Evolutionary conservation across 768 basidiomycete genomes (phyloP), one percentile per base, ranked within the genome.

Genomic region (Calocera cornea): DNA sequence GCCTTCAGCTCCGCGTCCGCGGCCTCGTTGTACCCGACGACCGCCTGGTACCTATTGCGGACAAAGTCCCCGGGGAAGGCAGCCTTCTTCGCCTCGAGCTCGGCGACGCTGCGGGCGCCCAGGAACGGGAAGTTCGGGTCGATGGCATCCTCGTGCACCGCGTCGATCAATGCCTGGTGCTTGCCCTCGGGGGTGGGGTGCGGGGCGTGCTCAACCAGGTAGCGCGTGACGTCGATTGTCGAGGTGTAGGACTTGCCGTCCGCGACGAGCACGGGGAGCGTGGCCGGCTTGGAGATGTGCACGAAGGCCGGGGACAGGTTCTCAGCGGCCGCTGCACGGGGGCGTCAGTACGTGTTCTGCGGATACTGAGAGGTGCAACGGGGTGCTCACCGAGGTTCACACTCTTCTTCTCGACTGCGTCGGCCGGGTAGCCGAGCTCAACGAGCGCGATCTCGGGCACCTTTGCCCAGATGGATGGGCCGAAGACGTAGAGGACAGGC

Each of bases 111-210:
- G 67, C 83, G 68, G 41, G 76, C 24, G n/a, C 68, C 44, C 33
- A 81, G 68, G 31, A 80, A 60, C n/a, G 80, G 76, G 69, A 83
- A 81, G 78, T 85, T 86, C 65, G 83, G 83, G 71, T 84, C 83
- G 64, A 79, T 73, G 40, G 73, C 76, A 38, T 80, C 79, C 34
- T 79, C 77, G 71, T 84, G 83, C 29, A 84, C 72, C 65, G 71
- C 77, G 40, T 73, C 73, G 69, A 80, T 76, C 65, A 78, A 68
- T 36, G 72, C 67, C 16, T 72, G n/a, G 67, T 68, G n/a, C 79
- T 70, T 71, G 19, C 3, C 74, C 72, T 11, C 76, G 75, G n/a
- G 74, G 69, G 67, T 70, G 75, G 19, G 79, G 75, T 5, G 81
- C 77, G 79, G 75, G 5, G 81, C 77, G 66, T 80, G 75, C 64